Percentiles rank a stretch among this genome's conserved stretches.
phyloP scores from a whole-genome alignment of 805 yeast species.

The Cyberlindnera petersonii region DNA sequence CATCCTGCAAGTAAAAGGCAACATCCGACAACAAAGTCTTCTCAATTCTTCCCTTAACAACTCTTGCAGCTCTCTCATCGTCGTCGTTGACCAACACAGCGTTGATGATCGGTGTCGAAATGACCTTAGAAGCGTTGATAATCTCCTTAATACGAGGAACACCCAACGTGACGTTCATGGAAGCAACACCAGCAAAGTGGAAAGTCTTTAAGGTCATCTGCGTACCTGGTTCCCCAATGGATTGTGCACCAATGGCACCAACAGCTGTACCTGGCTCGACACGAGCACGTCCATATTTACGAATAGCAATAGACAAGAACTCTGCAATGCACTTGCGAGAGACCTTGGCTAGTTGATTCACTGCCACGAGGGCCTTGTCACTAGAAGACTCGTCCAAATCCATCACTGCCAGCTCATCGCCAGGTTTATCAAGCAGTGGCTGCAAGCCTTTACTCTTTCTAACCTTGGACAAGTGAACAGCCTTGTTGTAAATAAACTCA shows the following conservation, averaged over 20 bases:
- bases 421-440: conserved; percentile 40
- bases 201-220: conserved; percentile 96
- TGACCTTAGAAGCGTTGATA: conserved; percentile 91
- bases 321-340: conserved; percentile 53
- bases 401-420: conserved; percentile 39
- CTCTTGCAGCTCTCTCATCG: conserved; percentile 97
- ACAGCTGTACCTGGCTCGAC: conserved; percentile 99
- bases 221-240: conserved; percentile 99
- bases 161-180: conserved; percentile 98
- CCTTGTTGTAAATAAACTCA: conserved; percentile 56
- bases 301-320: conserved; percentile 72
- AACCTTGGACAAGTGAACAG: conserved; percentile 48
- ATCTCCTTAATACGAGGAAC: conserved; percentile 99
- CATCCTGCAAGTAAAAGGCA: conserved; percentile 89
- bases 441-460: conserved; percentile 53
- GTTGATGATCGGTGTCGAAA: conserved; percentile 94
- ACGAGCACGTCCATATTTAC: conserved; percentile 81
- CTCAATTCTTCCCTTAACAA: conserved; percentile 95
- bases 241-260: conserved; percentile 98
- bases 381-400: conserved; percentile 37
- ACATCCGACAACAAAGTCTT: conserved; percentile 86
- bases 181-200: conserved; percentile 99
- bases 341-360: conserved; percentile 64
- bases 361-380: conserved; percentile 40
- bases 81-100: conserved; percentile 88